Base-by-base conservation (phyloP, 116 monocot species). In the Phalaenopsis hybrid region DNA sequence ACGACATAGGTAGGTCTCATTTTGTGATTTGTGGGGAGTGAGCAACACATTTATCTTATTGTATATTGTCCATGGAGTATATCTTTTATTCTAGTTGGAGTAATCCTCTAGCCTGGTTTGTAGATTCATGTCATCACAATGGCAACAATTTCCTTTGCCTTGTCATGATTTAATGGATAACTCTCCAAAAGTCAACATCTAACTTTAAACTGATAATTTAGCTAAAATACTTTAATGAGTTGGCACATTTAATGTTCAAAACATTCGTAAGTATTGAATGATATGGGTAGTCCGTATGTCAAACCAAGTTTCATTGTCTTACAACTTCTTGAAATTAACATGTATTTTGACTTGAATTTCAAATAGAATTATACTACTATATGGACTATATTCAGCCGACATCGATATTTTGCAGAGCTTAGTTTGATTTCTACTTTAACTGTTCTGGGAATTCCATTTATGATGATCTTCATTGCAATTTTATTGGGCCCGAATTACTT, bases 391-490 rank as follows among this genome's bases (percentile, higher is more conserved):
- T 72, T 8, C 37, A 34, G 72, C 28, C n/a, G 37, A 13, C 72
- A 5, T 72, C 0, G 72, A 72, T 72, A 34, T 72, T 72, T 72
- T 72, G 72, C 31, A 72, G 34, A 21, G 72, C 28, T 4, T 11
- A 16, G 2, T 34, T 34, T 72, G 34, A 16, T 72, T 72, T 31
- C 37, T 72, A 72, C 72, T 72, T 75, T 21, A 17, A 6, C 20
- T 75, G 21, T 75, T 75, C 8, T 2, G 23, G 20, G 43, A 75
- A 75, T 44, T 75, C 45, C 75, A 75, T 75, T 44, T 75, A 45
- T 15, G 70, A 37, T 70, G 37, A 70, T 70, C 70, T 70, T 70
- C 70, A 70, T 70, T 70, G 34, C 34, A 70, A 70, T 34, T 70
- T 57, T 21, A 70, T 70, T 15, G 34, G 45, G 45, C 20, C 45